Percentiles rank a stretch among this genome's conserved stretches.
These are phyloP conservation scores for Yamadazyma phyllophila DNA, from an alignment of 805 yeast genomes.

Conservation along the genomic window DNA sequence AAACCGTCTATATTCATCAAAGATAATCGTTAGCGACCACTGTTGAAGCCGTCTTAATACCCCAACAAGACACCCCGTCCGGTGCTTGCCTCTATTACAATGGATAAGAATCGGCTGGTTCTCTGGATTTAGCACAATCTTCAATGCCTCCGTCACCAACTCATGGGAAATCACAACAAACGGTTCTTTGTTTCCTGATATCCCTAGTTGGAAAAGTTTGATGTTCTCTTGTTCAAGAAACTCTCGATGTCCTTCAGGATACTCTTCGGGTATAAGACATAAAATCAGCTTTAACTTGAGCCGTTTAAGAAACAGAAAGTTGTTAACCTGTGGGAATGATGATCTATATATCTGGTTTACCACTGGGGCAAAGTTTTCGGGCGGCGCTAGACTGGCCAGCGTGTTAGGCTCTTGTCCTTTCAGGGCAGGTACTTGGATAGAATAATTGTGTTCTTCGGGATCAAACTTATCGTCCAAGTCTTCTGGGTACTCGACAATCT, in stretches of 20 bases:
- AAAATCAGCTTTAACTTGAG: constrained; percentile 70
- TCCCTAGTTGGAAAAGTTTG: constrained; percentile 78
- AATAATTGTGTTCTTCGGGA: constrained; percentile 15
- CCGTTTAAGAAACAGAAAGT: constrained; percentile 64
- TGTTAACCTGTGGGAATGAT: constrained; percentile 85
- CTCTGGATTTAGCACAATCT: constrained; percentile 75
- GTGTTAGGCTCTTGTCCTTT: constrained; percentile 15
- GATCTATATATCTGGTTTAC: constrained; percentile 73
- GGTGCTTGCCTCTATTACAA: constrained; percentile 94
- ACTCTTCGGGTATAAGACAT: constrained; percentile 87
- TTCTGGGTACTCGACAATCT: constrained; percentile 34
- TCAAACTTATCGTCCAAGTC: constrained; percentile 43
- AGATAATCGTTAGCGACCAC: constrained; percentile 92
- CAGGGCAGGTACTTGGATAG: neutral
- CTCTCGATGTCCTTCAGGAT: constrained; percentile 71
- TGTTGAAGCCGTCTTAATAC: constrained; percentile 83
- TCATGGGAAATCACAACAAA: constrained; percentile 72
- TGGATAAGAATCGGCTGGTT: constrained; percentile 93
- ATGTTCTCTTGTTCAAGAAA: constrained; percentile 64
- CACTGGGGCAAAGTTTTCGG: constrained; percentile 90
- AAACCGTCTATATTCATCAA: constrained; percentile 92
- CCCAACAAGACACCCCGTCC: constrained; percentile 96
- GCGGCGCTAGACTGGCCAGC: constrained; percentile 47
- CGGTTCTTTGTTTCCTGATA: constrained; percentile 95
- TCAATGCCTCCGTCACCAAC: constrained; percentile 74